Conservation (phyloP, 352 stramenopile genomes). For the Pythium myriotylum region DNA sequence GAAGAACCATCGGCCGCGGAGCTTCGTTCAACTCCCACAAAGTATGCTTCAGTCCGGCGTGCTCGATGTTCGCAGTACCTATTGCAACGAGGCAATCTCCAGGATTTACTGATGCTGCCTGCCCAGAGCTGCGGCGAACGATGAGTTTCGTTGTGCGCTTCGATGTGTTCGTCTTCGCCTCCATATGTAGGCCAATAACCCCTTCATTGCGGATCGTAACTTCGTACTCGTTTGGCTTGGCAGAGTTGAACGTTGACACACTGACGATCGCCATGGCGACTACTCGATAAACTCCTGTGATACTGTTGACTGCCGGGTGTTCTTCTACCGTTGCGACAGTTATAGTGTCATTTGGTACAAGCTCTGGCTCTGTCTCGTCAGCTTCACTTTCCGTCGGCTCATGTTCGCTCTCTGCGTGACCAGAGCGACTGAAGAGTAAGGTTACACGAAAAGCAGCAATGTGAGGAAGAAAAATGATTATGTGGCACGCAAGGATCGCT, state of each 20-base stretch:
- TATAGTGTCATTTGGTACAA: constrained; percentile 70
- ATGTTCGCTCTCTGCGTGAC: constrained; percentile 39
- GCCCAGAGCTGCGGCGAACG: constrained; percentile 70
- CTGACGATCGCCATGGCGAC: constrained; percentile 79
- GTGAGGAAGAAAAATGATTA: too few relatives aligned
- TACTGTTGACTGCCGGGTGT: constrained; percentile 72
- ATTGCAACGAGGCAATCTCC: constrained; percentile 83
- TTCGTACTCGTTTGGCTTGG: constrained; percentile 85
- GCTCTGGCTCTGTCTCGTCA: constrained; percentile 49
- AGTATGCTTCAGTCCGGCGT: constrained; percentile 84
- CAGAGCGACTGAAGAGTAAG: constrained; percentile 34
- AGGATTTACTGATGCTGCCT: constrained; percentile 75
- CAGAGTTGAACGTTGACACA: constrained; percentile 70
- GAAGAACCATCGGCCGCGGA: constrained; percentile 69
- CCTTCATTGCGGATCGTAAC: constrained; percentile 64
- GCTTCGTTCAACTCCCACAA: constrained; percentile 84
- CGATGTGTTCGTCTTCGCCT: constrained; percentile 39
- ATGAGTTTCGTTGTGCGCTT: constrained; percentile 72
- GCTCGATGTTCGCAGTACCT: constrained; percentile 81
- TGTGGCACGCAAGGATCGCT: neutral
- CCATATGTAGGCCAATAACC: constrained; percentile 67
- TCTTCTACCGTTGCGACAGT: constrained; percentile 67
- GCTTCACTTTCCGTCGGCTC: constrained; percentile 47
- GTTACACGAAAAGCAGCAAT: neutral
- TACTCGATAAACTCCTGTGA: constrained; percentile 83